Percentiles rank a stretch among this genome's conserved stretches.
These are phyloP conservation scores for Beauveria bassiana DNA, from an alignment of 2,329 filamentous ascomycete species.

Conservation along the genomic window DNA sequence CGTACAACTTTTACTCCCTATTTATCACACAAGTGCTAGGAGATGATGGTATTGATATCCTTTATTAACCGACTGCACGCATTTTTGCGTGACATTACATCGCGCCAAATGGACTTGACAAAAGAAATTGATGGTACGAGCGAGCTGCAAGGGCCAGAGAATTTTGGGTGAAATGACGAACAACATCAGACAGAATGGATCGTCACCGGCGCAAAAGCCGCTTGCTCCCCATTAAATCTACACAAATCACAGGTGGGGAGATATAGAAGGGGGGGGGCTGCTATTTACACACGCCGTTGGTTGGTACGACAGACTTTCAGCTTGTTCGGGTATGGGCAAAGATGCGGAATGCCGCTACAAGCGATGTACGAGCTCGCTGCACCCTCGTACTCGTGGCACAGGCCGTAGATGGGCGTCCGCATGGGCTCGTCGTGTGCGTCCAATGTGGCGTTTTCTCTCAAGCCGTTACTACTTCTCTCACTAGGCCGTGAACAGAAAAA, in stretches of 20 bases:
- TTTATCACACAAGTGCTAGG: not conserved
- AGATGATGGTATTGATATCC: too few species aligned
- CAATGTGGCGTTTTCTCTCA: not conserved
- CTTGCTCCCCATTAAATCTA: not conserved
- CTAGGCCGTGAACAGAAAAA: not conserved
- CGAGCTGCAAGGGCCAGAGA: not conserved
- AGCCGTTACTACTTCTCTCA: not conserved
- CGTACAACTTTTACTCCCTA: not conserved
- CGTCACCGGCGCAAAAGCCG: not conserved
- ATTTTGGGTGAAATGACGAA: not conserved
- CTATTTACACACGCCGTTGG: not conserved
- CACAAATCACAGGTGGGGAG: too few species aligned
- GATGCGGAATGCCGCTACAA: not conserved
- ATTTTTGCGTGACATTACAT: not conserved
- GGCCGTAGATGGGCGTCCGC: not conserved
- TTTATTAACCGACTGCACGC: too few species aligned
- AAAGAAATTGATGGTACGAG: not conserved
- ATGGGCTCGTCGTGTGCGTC: not conserved
- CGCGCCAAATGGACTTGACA: not conserved
- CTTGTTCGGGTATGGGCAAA: not conserved
- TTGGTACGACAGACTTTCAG: not conserved
- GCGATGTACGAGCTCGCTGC: not conserved
- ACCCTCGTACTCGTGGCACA: not conserved
- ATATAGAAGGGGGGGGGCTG: not conserved
- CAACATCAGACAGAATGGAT: not conserved